phyloP scores from a whole-genome alignment of 2,329 filamentous ascomycete species.

The Sclerotinia spermophila region DNA sequence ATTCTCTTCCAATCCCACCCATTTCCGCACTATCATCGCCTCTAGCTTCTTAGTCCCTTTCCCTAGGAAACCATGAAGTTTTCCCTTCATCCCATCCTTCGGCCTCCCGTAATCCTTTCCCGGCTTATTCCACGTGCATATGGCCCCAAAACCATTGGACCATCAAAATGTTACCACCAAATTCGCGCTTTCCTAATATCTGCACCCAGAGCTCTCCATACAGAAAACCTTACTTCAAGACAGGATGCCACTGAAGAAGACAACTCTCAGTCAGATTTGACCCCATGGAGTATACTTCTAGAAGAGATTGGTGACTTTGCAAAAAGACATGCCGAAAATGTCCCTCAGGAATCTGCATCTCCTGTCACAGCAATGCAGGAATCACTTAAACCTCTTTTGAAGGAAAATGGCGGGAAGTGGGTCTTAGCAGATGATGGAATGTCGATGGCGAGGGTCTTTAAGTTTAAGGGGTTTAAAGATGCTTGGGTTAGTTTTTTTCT shows the following conservation, averaged over 20 bases:
- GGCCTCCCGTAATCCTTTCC: fast-evolving
- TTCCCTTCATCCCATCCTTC: not conserved
- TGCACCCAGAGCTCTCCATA: not conserved
- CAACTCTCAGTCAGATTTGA: not conserved
- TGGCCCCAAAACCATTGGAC: not conserved
- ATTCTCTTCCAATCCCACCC: not conserved
- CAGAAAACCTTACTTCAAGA: not conserved
- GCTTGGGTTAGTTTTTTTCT: conserved; percentile 52
- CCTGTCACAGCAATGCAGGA: not conserved
- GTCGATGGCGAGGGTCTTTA: conserved; percentile 57
- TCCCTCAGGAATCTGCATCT: not conserved
- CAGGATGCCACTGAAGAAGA: not conserved
- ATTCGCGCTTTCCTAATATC: not conserved
- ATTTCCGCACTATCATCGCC: not conserved
- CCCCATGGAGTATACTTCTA: not conserved
- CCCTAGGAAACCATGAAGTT: not conserved
- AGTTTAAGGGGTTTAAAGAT: conserved; percentile 63
- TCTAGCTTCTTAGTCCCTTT: no score
- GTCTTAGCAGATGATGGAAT: conserved; percentile 47
- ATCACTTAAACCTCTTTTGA: conserved; percentile 2
- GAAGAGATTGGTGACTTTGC: not conserved
- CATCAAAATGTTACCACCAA: not conserved
- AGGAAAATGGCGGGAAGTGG: conserved; percentile 44
- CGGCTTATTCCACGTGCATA: not conserved
- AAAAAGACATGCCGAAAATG: not conserved